Evolutionary conservation across 164 flowering plant genomes (phyloP).

Genomic region (Macadamia integrifolia): DNA sequence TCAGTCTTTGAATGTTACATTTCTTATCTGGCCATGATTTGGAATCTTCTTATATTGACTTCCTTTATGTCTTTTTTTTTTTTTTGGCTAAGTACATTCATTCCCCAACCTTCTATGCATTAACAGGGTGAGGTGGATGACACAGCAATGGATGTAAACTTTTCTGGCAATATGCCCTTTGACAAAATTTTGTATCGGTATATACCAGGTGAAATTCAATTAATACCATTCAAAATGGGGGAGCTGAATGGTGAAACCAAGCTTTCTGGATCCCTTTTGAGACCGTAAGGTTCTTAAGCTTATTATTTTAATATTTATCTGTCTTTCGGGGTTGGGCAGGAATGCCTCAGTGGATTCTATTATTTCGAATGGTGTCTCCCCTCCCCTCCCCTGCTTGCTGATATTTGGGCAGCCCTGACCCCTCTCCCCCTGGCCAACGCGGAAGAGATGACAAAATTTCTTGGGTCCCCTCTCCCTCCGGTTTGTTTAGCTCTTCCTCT

Average conservation of each 20-base stretch:
- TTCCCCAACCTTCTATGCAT: constrained; percentile 1
- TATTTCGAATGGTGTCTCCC: no score
- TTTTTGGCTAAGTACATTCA: not conserved
- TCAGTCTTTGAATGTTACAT: not conserved
- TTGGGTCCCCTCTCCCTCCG: no score
- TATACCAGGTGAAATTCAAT: constrained; percentile 61
- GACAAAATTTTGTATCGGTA: constrained; percentile 72
- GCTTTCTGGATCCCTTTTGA: constrained; percentile 86
- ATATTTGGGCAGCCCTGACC: no score
- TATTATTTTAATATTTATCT: constrained; percentile 2
- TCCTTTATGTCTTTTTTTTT: not conserved
- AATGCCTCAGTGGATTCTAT: no score
- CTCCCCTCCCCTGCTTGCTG: no score
- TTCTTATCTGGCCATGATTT: not conserved
- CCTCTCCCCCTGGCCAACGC: no score
- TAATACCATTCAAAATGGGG: constrained; percentile 66
- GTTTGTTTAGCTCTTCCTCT: no score
- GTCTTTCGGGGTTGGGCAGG: no score
- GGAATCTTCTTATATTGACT: not conserved
- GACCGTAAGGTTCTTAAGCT: constrained; percentile 59
- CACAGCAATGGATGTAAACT: constrained; percentile 82
- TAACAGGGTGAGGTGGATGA: constrained; percentile 88
- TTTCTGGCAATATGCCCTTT: constrained; percentile 79
- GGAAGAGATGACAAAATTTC: no score
- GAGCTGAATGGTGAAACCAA: constrained; percentile 92